Evolutionary conservation across 23 red algal species (phyloP).

Genomic region (Pyropia haitanensis): DNA sequence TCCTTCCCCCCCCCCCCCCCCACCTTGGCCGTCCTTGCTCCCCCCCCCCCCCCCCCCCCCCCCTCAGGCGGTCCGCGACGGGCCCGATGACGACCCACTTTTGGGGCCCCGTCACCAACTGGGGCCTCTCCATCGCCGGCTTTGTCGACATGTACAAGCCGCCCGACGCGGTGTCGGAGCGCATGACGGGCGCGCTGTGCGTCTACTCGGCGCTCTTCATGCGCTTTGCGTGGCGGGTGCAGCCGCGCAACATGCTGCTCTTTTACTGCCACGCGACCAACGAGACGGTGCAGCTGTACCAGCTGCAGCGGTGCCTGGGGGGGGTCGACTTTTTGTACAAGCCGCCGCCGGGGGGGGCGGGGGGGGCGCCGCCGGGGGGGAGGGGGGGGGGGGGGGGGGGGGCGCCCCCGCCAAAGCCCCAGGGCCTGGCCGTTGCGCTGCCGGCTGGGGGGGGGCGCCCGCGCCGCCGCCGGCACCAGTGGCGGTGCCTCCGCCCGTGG

Average conservation of each 20-base stretch:
- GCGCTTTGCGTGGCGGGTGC: conserved; percentile 87
- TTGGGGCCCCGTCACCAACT: conserved; percentile 97
- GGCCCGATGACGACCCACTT: conserved; percentile 92
- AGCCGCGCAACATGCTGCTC: conserved; percentile 82
- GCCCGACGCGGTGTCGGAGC: conserved; percentile 69
- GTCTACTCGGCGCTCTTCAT: conserved; percentile 93
- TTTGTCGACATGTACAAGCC: conserved; percentile 90
- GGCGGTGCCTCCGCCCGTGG: too few relatives aligned
- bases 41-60: not conserved
- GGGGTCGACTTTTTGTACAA: conserved; percentile 75
- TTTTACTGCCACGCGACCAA: conserved; percentile 82
- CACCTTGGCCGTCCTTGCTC: too few relatives aligned
- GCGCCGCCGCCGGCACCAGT: too few relatives aligned
- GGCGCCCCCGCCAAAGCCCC: too few relatives aligned
- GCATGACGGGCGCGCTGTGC: conserved; percentile 87
- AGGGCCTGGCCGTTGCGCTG: too few relatives aligned
- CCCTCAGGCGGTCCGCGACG: conserved; percentile 58
- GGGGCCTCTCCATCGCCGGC: conserved; percentile 72
- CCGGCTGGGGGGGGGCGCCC: too few relatives aligned
- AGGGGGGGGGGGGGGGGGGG: too few relatives aligned
- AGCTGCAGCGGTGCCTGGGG: conserved; percentile 82
- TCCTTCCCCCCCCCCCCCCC: too few relatives aligned
- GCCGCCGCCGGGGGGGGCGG: not conserved
- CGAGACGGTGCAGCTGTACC: conserved; percentile 87
- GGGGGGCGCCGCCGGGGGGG: too few relatives aligned